Conservation (phyloP, 2,329 filamentous ascomycete species). For the Drechslerella stenobrocha region DNA sequence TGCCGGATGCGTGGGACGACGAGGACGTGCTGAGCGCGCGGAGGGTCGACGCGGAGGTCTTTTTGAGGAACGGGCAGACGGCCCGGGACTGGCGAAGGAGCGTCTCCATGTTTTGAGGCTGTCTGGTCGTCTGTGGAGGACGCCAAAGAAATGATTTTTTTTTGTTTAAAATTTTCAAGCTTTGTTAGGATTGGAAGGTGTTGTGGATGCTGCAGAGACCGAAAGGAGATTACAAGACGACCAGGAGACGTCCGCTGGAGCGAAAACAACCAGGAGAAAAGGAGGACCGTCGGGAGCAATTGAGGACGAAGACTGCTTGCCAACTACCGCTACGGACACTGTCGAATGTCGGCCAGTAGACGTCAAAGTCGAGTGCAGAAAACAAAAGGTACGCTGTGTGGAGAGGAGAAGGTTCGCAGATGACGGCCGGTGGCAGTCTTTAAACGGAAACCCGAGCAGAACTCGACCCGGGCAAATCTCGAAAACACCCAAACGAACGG, state of each 20-base stretch:
- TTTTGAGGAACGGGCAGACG: slow-evolving; percentile 96
- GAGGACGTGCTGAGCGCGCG: slow-evolving; percentile 80
- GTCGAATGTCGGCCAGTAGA: background rate
- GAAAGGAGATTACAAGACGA: background rate
- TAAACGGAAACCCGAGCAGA: slow-evolving; percentile 25
- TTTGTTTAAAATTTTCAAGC: slow-evolving; percentile 8
- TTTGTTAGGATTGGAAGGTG: background rate
- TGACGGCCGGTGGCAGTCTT: slow-evolving; percentile 21
- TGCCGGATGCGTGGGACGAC: slow-evolving; percentile 63
- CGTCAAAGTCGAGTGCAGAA: background rate
- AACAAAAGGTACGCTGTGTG: slow-evolving; percentile 1
- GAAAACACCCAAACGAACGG: slow-evolving; percentile 4
- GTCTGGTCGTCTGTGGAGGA: background rate
- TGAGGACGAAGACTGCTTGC: too few relatives aligned
- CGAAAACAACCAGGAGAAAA: too few relatives aligned
- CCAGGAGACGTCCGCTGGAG: too few relatives aligned
- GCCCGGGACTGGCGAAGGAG: slow-evolving; percentile 92
- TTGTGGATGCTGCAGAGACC: background rate
- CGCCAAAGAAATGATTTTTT: background rate
- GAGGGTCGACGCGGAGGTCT: slow-evolving; percentile 86
- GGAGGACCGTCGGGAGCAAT: too few relatives aligned
- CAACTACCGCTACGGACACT: background rate
- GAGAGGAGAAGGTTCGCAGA: slow-evolving; percentile 5
- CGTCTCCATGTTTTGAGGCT: slow-evolving; percentile 71
- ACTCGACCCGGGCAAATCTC: slow-evolving; percentile 5